Evolutionary conservation across 495 filamentous ascomycete species (phyloP).

Genomic region (Poronia punctata): DNA sequence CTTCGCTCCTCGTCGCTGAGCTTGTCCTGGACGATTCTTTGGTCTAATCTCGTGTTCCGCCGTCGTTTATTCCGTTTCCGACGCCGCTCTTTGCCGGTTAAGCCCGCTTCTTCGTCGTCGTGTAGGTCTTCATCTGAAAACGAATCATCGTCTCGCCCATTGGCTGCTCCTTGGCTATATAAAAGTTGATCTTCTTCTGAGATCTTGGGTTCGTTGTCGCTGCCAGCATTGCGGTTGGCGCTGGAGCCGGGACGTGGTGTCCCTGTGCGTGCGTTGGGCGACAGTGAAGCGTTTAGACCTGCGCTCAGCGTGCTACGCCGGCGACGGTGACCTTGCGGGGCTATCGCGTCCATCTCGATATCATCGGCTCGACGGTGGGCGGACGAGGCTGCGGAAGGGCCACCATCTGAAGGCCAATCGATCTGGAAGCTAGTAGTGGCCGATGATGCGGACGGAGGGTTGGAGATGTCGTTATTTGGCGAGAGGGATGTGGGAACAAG

Average conservation of each 20-base stretch:
- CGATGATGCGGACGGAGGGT: constrained; percentile 24
- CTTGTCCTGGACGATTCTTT: constrained; percentile 55
- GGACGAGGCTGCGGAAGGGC: constrained; percentile 15
- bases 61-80: constrained; percentile 57
- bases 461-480: constrained; percentile 18
- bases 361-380: constrained; percentile 26
- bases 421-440: constrained; percentile 27
- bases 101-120: constrained; percentile 83
- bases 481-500: constrained; percentile 15
- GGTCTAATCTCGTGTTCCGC: constrained; percentile 65
- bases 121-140: constrained; percentile 64
- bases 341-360: constrained; percentile 44
- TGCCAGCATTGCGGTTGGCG: constrained; percentile 23
- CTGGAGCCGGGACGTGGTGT: constrained; percentile 41
- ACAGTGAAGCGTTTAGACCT: constrained; percentile 35
- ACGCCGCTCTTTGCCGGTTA: constrained; percentile 65
- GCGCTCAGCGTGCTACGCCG: constrained; percentile 50
- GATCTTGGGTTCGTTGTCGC: constrained; percentile 34
- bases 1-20: constrained; percentile 58
- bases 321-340: constrained; percentile 45
- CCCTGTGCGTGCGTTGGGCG: constrained; percentile 37
- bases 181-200: constrained; percentile 29
- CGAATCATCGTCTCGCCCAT: constrained; percentile 21
- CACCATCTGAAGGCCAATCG: constrained; percentile 25
- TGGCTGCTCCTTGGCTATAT: constrained; percentile 16